These are phyloP conservation scores for Carex cristatella DNA, from an alignment of 176 grass and related monocot genomes.

Conservation along the genomic window DNA sequence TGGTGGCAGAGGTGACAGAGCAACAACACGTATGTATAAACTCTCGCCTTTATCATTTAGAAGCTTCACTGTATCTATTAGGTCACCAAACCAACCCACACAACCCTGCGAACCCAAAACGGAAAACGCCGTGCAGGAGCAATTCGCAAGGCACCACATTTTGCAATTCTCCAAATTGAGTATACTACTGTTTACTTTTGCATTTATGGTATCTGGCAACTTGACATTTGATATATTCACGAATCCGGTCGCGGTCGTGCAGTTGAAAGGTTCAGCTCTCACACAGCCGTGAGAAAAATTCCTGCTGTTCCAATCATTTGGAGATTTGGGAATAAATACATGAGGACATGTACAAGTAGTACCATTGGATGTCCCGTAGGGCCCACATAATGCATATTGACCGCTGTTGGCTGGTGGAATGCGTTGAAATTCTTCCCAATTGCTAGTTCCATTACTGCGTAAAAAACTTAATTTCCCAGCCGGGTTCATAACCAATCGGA, in stretches of 20 bases:
- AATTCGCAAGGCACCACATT: neutral
- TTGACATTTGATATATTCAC: constrained; percentile 4
- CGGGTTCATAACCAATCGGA: constrained; percentile 11
- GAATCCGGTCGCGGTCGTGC: neutral
- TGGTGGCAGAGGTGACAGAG: neutral
- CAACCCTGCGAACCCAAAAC: constrained; percentile 19
- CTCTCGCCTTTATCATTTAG: neutral
- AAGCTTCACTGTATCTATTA: constrained; percentile 17
- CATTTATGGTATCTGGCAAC: constrained; percentile 21
- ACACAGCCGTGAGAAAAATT: constrained; percentile 12
- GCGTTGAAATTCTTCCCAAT: constrained; percentile 7
- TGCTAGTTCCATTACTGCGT: neutral
- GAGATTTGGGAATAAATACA: constrained; percentile 2
- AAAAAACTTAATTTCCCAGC: constrained; percentile 18
- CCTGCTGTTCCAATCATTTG: neutral
- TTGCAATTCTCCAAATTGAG: neutral
- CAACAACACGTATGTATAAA: constrained; percentile 15
- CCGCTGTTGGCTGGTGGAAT: constrained; percentile 5
- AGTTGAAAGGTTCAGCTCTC: constrained; percentile 8
- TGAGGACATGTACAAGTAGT: neutral
- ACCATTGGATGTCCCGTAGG: neutral
- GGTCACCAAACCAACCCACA: constrained; percentile 22
- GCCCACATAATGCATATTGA: constrained; percentile 6
- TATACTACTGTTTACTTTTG: constrained; percentile 1
- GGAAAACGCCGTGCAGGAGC: neutral